Base-by-base conservation (phyloP, 2,329 filamentous ascomycete species). In the Aureobasidium subglaciale region DNA sequence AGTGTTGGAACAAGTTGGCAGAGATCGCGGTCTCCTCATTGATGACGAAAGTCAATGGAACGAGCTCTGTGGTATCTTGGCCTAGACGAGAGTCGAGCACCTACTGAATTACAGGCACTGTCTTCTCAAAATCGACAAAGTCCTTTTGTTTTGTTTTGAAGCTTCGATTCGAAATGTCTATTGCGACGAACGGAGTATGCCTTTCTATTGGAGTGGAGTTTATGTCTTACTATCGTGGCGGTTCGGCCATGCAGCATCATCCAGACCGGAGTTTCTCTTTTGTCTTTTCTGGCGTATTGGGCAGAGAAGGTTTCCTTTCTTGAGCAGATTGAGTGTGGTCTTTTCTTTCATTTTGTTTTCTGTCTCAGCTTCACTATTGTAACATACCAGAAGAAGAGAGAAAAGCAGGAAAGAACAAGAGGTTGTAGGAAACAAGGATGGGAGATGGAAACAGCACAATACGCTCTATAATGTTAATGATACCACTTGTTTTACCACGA, bases 1-100 rank as follows among this genome's bases (percentile, higher is more conserved):
- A 58, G 86, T 87, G 3, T 77, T 96, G 63, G 80, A 85, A 61
- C 76, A 80, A 18, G 80, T 89, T 15, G 83, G 95, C 67, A 78
- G 77, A 60, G 76, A 76, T 58, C 82, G 85, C 25, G 77, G 78
- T 24, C 73, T 91, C 62, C 72, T 95, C 27, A 83, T 96, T 24
- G 74, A 80, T 34, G 87, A 77, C 38, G 67, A 71, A 49, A 68
- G 70, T 58, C 73, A 73, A 64, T 72, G 70, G 65, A 63, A 64
- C 50, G 72, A 68, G 22, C 71, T 78, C 65, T 69, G 69, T 60
- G 72, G 73, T 58, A 69, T 75, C 48, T 60, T 73, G 56, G 32
- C 32, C 29, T 50, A 37, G n/a, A 13, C 2, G 20, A 32, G 11
- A 18, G 11, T 15, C 20, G 30, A 43, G 6, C 6, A 30, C 22